A percentile compares a stretch with the other conserved stretches of the same genome.
Conservation (phyloP, 106 monocot genomes). For the Allium fistulosum region DNA sequence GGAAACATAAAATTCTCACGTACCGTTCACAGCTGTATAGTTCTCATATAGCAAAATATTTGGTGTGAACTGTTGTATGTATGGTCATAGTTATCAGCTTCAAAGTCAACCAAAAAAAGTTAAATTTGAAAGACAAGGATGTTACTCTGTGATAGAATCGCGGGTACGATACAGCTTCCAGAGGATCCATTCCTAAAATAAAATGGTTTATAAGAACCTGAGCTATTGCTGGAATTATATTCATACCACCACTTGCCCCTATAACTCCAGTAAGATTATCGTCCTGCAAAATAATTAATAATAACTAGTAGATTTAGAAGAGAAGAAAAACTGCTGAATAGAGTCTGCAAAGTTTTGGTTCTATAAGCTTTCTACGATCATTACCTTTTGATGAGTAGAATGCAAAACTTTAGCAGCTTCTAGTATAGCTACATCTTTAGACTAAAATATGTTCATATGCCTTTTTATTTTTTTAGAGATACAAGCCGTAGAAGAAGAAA, state of each 20-base stretch:
- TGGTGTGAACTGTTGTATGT: slow-evolving; percentile 60
- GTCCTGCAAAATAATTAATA: slow-evolving; percentile 32
- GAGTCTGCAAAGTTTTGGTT: slow-evolving; percentile 17
- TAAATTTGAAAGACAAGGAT: background rate
- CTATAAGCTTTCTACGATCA: slow-evolving; percentile 33
- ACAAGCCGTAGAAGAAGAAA: slow-evolving; percentile 11
- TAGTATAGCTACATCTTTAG: slow-evolving; percentile 32
- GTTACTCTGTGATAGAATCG: slow-evolving; percentile 81
- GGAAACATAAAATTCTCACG: slow-evolving; percentile 44
- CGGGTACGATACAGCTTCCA: slow-evolving; percentile 56
- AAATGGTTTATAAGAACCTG: slow-evolving; percentile 92
- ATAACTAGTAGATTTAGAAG: too few relatives aligned
- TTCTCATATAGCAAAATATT: slow-evolving; percentile 78
- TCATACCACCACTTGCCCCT: slow-evolving; percentile 71
- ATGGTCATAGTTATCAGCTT: too few relatives aligned
- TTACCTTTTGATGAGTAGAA: slow-evolving; percentile 18
- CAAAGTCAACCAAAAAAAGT: background rate
- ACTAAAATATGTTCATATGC: slow-evolving; percentile 25
- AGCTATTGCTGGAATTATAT: slow-evolving; percentile 62
- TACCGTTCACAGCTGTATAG: slow-evolving; percentile 50
- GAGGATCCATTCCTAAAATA: slow-evolving; percentile 56
- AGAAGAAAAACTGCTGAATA: too few relatives aligned
- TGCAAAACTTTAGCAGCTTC: slow-evolving; percentile 28
- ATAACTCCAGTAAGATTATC: slow-evolving; percentile 72
- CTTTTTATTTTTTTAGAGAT: slow-evolving; percentile 24